These are phyloP conservation scores for Rhizophora apiculata DNA, from an alignment of 345 rosid genomes.

Conservation along the genomic window DNA sequence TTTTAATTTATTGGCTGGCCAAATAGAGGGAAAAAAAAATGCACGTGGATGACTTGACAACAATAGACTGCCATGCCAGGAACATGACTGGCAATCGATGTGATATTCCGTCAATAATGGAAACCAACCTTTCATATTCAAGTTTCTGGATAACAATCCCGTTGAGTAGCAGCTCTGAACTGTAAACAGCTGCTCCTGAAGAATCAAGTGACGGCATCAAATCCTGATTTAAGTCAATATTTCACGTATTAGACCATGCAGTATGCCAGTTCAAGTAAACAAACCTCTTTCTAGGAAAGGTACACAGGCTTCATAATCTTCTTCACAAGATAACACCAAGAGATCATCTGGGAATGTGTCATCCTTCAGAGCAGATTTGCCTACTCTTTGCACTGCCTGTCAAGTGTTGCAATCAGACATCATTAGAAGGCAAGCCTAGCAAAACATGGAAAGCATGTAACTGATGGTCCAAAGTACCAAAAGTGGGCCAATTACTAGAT, in stretches of 20 bases:
- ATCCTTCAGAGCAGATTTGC: constrained; percentile 64
- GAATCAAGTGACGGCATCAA: not conserved
- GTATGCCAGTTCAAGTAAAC: not conserved
- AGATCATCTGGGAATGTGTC: constrained; percentile 49
- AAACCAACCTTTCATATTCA: constrained; percentile 77
- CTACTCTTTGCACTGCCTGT: constrained; percentile 73
- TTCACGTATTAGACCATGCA: not conserved
- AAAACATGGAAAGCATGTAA: not conserved
- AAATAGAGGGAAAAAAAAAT: too few relatives aligned
- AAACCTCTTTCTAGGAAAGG: constrained; percentile 84
- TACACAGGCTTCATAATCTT: constrained; percentile 50
- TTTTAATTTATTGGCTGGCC: too few relatives aligned
- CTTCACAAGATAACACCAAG: constrained; percentile 79
- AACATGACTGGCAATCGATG: not conserved
- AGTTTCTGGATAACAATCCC: constrained; percentile 86
- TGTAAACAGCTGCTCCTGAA: constrained; percentile 71
- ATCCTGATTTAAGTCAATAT: not conserved
- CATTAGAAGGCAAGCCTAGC: not conserved
- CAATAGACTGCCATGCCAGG: not conserved
- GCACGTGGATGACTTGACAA: not conserved
- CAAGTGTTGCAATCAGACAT: constrained; percentile 19
- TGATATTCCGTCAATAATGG: not conserved
- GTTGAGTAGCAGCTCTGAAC: constrained; percentile 79
- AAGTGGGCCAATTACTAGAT: not conserved
- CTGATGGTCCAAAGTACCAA: not conserved